Percentiles rank a stretch among this genome's conserved stretches.
phyloP scores from a whole-genome alignment of 257 asterid species.

The Solanum microdontum region DNA sequence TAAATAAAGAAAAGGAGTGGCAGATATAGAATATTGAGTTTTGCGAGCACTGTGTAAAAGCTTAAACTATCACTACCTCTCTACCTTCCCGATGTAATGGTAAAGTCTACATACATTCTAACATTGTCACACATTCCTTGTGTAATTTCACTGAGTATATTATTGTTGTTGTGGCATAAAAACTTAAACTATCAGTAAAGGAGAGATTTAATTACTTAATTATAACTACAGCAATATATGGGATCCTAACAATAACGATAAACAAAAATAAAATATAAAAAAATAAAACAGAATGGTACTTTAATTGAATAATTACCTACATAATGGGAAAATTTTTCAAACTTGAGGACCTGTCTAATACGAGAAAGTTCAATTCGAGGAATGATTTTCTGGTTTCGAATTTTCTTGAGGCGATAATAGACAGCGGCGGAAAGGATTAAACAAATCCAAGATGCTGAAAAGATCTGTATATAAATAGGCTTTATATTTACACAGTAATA shows the following conservation, averaged over 20 bases:
- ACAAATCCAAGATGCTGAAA: slow-evolving; percentile 64
- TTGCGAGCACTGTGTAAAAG: background rate
- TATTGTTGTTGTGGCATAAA: background rate
- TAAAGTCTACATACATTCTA: background rate
- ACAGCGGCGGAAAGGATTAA: slow-evolving; percentile 53
- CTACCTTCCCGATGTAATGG: background rate
- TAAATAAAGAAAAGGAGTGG: background rate
- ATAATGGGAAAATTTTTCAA: slow-evolving; percentile 75
- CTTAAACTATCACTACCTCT: background rate
- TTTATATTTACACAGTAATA: slow-evolving; percentile 22
- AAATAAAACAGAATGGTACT: background rate
- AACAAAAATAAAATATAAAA: background rate
- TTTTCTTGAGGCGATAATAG: slow-evolving; percentile 51
- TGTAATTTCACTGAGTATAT: too few species aligned
- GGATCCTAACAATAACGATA: background rate
- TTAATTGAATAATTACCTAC: slow-evolving; percentile 49
- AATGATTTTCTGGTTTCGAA: slow-evolving; percentile 39
- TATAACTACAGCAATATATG: background rate
- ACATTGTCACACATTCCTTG: background rate
- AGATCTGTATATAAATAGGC: slow-evolving; percentile 42
- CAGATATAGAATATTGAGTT: background rate
- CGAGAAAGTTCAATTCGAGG: slow-evolving; percentile 49
- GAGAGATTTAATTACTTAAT: background rate
- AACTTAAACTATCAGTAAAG: background rate
- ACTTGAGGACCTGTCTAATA: slow-evolving; percentile 51